Conservation (phyloP, 75 land plant genomes). For the Selaginella moellendorffii region DNA sequence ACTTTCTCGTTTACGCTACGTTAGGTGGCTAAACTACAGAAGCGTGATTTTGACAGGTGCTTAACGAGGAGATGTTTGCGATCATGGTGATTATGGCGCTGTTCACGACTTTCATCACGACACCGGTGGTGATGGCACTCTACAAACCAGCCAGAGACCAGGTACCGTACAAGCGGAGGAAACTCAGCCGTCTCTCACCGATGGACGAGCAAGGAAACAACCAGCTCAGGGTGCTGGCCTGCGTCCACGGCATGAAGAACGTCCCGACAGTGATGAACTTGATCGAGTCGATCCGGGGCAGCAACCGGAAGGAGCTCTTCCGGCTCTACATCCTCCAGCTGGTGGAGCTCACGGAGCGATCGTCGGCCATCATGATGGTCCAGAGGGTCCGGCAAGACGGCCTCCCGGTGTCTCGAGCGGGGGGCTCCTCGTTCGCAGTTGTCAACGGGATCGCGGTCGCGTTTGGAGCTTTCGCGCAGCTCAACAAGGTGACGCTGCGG, state of each 20-base stretch:
- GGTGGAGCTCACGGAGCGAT: constrained; percentile 38
- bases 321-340: constrained; percentile 44
- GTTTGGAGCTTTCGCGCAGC: constrained; percentile 48
- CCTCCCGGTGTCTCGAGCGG: constrained; percentile 2
- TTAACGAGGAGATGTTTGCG: constrained; percentile 36
- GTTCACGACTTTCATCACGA: constrained; percentile 22
- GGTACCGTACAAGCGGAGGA: constrained; percentile 12
- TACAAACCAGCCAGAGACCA: constrained; percentile 17
- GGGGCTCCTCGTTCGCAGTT: constrained; percentile 19
- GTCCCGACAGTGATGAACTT: constrained; percentile 36
- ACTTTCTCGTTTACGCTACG: neutral
- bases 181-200: constrained; percentile 1
- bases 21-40: neutral
- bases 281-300: constrained; percentile 25
- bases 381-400: constrained; percentile 7
- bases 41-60: constrained; percentile 20
- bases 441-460: constrained; percentile 48
- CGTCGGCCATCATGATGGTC: constrained; percentile 16
- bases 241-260: constrained; percentile 36
- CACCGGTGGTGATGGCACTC: constrained; percentile 20
- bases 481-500: constrained; percentile 45
- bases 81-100: constrained; percentile 34
- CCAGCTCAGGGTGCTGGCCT: constrained; percentile 37
- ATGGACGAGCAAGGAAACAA: constrained; percentile 20
- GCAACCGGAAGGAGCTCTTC: constrained; percentile 11